Base-by-base conservation (phyloP, 148 eudicot genomes). In the Rheum nobile region DNA sequence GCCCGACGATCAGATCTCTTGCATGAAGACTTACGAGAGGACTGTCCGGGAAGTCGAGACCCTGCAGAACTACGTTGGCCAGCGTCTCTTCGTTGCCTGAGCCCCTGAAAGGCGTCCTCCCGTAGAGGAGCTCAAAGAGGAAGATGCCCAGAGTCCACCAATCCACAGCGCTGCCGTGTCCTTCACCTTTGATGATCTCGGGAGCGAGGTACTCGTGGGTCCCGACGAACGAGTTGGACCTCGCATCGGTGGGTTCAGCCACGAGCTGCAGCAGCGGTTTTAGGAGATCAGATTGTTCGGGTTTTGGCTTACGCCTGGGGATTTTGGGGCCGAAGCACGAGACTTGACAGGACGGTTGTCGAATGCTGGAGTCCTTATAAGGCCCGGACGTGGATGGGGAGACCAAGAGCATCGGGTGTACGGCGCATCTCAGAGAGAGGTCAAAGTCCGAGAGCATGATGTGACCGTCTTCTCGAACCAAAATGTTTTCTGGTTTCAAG, bases 81-180 rank as follows among this genome's bases (percentile, higher is more conserved):
- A 93, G 73, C 0, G 98, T 93, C 81, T 93, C 96, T 13, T 93
- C 98, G 52, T 93, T 93, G 8, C 88, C 91, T 7, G 87, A 39
- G 10, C 96, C 98, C 79, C 85, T 89, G 46, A 93, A 93, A 22
- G 98, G 98, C 37, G 98, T 93, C 77, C 80, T 83, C 35, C 98
- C 98, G 52, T 90, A 93, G n/a, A 93, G 88, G 75, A 93, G 90
- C 82, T 93, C 98, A 38, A 90, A 93, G 0, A 93, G 85, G 65
- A 93, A 91, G 6, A 93, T 75, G 11, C 98, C 98, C 17, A 87
- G 85, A 0, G 96, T 93, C 98, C 98, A 93, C 98, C 98, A 93
- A 80, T 93, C 98, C 17, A 93, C 98, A 2, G 98, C 93, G 46
- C 96, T 90, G 63, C 98, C 98, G 42, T 93, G 98, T 34, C 96